A percentile compares a stretch with the other conserved stretches of the same genome.
Evolutionary conservation across 108 stramenopile genomes (phyloP).

Genomic region (Chaetoceros muelleri): DNA sequence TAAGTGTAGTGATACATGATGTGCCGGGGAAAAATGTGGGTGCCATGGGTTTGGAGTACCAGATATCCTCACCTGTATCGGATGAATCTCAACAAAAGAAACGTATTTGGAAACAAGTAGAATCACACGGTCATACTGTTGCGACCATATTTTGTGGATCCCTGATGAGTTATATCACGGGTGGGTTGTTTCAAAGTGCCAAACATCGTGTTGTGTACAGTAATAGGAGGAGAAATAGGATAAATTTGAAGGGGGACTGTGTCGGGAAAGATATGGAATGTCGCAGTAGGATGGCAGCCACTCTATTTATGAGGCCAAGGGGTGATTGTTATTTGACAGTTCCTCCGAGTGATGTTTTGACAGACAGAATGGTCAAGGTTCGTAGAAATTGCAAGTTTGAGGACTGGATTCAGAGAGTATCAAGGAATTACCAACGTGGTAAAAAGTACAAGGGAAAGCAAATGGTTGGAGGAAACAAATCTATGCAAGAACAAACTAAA

Average conservation of each 20-base stretch:
- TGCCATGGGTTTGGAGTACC: slow-evolving; percentile 48
- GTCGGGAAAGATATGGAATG: neutral
- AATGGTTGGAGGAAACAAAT: neutral
- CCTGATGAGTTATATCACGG: slow-evolving; percentile 52
- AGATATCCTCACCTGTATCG: neutral
- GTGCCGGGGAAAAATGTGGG: slow-evolving; percentile 20
- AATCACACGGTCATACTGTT: slow-evolving; percentile 52
- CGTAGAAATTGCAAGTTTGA: slow-evolving; percentile 9
- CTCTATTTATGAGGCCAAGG: slow-evolving; percentile 67
- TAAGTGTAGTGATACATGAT: slow-evolving; percentile 69
- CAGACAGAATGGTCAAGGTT: slow-evolving; percentile 2
- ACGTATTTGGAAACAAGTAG: slow-evolving; percentile 35
- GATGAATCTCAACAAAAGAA: slow-evolving; percentile 4
- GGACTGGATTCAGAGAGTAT: slow-evolving; percentile 21
- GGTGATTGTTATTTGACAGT: slow-evolving; percentile 28
- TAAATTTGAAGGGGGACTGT: slow-evolving; percentile 1
- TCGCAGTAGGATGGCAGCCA: slow-evolving; percentile 66
- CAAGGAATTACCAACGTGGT: slow-evolving; percentile 16
- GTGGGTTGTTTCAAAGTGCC: slow-evolving; percentile 35
- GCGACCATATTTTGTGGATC: slow-evolving; percentile 70
- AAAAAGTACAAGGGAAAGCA: slow-evolving; percentile 7
- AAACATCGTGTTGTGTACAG: slow-evolving; percentile 58
- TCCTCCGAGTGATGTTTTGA: slow-evolving; percentile 25
- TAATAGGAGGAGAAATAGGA: slow-evolving; percentile 1
- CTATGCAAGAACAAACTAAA: neutral